Percentiles rank a stretch among this genome's conserved stretches.
Conservation (phyloP, 2,329 filamentous ascomycete species). For the Cladosporium cucumerinum region DNA sequence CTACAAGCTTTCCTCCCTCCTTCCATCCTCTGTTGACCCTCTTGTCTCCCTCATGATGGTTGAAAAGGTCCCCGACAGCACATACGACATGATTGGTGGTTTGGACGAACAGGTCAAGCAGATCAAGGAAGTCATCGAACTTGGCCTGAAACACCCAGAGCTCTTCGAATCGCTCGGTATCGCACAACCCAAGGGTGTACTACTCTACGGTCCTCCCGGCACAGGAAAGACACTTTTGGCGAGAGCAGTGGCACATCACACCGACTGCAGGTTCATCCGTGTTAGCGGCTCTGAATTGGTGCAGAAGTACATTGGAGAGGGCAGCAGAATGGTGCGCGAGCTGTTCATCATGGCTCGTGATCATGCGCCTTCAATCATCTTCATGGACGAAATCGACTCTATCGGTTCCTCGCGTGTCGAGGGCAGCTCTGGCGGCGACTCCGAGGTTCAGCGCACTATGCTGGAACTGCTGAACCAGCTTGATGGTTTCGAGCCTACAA, state of each 20-base stretch:
- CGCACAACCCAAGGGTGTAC: conserved; percentile 93
- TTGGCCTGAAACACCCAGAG: conserved; percentile 96
- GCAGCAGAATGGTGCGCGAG: conserved; percentile 96
- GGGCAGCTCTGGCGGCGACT: conserved; percentile 94
- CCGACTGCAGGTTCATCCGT: conserved; percentile 98
- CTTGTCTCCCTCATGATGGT: conserved; percentile 99
- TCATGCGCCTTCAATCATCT: conserved; percentile 97
- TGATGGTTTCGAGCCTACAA: conserved; percentile 95
- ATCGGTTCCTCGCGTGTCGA: conserved; percentile 99
- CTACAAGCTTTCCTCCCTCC: conserved; percentile 98
- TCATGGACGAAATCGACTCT: conserved; percentile 97
- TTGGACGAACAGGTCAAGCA: conserved; percentile 99
- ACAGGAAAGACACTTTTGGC: conserved; percentile 96
- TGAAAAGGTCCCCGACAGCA: conserved; percentile 98
- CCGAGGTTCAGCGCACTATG: conserved; percentile 98
- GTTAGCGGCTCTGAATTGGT: conserved; percentile 95
- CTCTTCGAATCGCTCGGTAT: conserved; percentile 99
- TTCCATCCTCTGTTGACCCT: conserved; percentile 95
- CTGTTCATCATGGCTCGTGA: conserved; percentile 99
- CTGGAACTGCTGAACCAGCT: conserved; percentile 97
- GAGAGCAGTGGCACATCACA: conserved; percentile 94
- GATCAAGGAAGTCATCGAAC: conserved; percentile 99
- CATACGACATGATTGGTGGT: conserved; percentile 99
- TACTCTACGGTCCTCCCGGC: conserved; percentile 93
- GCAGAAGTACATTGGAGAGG: conserved; percentile 99